Percentiles rank a stretch among this genome's conserved stretches.
These are phyloP conservation scores for Bryoglossum gracile DNA, from an alignment of 495 filamentous ascomycete genomes.

Conservation along the genomic window DNA sequence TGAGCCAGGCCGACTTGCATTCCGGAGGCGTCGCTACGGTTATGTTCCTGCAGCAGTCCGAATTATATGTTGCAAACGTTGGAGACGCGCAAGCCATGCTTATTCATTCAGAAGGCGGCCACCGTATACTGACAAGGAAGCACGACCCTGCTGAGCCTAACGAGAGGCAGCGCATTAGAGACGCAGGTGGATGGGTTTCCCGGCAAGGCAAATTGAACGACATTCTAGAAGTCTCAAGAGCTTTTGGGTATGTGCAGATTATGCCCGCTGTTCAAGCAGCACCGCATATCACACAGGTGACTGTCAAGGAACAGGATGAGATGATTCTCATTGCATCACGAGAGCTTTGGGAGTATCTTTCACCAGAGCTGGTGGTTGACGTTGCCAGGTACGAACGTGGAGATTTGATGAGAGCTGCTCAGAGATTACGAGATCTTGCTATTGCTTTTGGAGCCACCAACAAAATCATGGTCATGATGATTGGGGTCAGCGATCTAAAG, in stretches of 20 bases:
- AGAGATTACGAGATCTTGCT: conserved; percentile 89
- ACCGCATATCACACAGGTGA: conserved; percentile 71
- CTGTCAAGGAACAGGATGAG: conserved; percentile 83
- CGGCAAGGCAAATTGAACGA: conserved; percentile 92
- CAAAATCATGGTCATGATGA: conserved; percentile 98
- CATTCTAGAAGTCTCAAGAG: conserved; percentile 79
- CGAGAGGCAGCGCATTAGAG: conserved; percentile 83
- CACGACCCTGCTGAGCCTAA: conserved; percentile 82
- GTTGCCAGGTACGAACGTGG: conserved; percentile 71
- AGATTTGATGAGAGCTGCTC: conserved; percentile 93
- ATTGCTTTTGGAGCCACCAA: conserved; percentile 87
- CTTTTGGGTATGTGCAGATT: conserved; percentile 88
- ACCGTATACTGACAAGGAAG: conserved; percentile 75
- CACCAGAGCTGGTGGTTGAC: conserved; percentile 84
- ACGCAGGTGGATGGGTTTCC: conserved; percentile 92
- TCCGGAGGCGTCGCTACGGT: conserved; percentile 91
- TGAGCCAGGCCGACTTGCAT: conserved; percentile 79
- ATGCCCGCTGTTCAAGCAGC: conserved; percentile 92
- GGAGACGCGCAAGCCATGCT: conserved; percentile 93
- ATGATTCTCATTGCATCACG: conserved; percentile 85
- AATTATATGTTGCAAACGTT: conserved; percentile 90
- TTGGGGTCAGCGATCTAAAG: conserved; percentile 84
- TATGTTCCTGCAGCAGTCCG: conserved; percentile 78
- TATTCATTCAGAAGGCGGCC: conserved; percentile 75
- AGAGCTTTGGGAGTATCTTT: conserved; percentile 91